Evolutionary conservation across 108 stramenopile genomes (phyloP), one percentile per base, ranked within the genome.

Genomic region (Parmales sp.): DNA sequence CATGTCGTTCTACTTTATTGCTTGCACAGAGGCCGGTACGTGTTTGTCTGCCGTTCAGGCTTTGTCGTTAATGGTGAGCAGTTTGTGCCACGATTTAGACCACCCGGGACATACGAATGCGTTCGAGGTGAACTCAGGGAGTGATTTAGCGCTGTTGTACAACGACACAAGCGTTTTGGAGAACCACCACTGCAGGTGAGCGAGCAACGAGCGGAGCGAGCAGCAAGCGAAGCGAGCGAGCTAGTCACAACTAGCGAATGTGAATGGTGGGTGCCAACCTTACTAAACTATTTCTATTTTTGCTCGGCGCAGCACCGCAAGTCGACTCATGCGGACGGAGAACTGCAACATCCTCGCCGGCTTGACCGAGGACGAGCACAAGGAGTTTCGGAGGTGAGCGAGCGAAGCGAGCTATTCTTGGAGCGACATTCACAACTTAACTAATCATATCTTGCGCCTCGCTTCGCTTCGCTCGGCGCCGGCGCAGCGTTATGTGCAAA

Each of bases 21-120:
- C 73, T 19, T 44, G 66, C 39, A 69, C 66, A 16, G 54, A 41
- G 19, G 77, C 74, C 1, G 71, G 69, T 44, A 20, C 41, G 23
- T 67, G 54, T 28, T 67, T 86, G 38, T 46, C 23, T 18, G 9
- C 37, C 38, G 46, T 60, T 46, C 71, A 82, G 37, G 54, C 71
- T 22, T 76, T 84, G 44, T 68, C 66, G 18, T 72, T 83, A 8
- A 37, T 83, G n/a, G 51, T 87, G 51, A 74, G 69, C 18, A 74
- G 72, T 1, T 51, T 83, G 34, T 45, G 51, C 64, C 79, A 80
- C 73, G 79, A 80, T 44, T 19, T 74, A 18, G 80, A 75, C 48
- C 80, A 81, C 73, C 74, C 76, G 26, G 80, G 80, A 7, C 22
- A 50, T 23, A 78, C 48, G 34, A 74, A 76, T 45, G 51, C 36